Percentiles rank a stretch among this genome's conserved stretches.
phyloP scores from a whole-genome alignment of 2,329 filamentous ascomycete species.

The Ploettnerulaceae sp. region DNA sequence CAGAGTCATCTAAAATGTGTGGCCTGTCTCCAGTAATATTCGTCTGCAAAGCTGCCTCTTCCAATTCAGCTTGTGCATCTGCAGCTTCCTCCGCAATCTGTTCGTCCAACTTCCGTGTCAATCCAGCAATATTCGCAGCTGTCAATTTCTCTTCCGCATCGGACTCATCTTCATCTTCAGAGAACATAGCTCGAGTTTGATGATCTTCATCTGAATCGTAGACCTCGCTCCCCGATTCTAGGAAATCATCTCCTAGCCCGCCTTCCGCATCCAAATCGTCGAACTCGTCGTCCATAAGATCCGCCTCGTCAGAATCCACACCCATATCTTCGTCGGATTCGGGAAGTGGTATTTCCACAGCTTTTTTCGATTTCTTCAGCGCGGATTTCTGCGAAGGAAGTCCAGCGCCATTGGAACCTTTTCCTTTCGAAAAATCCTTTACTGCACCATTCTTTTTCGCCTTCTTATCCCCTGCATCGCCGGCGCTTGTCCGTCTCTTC shows the following conservation, averaged over 20 bases:
- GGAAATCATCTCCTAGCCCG: slow-evolving; percentile 53
- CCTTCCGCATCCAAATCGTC: slow-evolving; percentile 34
- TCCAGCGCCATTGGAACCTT: slow-evolving; percentile 33
- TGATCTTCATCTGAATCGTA: slow-evolving; percentile 51
- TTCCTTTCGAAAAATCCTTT: slow-evolving; percentile 32
- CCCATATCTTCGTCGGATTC: slow-evolving; percentile 39
- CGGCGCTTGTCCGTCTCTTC: slow-evolving; percentile 56
- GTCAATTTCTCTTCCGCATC: slow-evolving; percentile 88
- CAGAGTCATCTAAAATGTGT: slow-evolving; percentile 58
- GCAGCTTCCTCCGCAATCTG: slow-evolving; percentile 73
- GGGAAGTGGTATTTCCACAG: slow-evolving; percentile 40
- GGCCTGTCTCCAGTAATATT: slow-evolving; percentile 81
- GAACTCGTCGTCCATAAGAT: slow-evolving; percentile 42
- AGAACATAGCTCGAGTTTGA: slow-evolving; percentile 71
- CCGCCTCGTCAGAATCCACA: slow-evolving; percentile 43
- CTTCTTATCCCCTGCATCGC: slow-evolving; percentile 42
- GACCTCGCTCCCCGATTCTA: slow-evolving; percentile 39
- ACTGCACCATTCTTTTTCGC: slow-evolving; percentile 35
- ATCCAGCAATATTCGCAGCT: slow-evolving; percentile 90
- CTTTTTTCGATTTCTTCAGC: slow-evolving; percentile 34
- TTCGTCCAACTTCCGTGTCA: slow-evolving; percentile 79
- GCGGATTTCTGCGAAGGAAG: slow-evolving; percentile 34
- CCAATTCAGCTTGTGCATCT: slow-evolving; percentile 78
- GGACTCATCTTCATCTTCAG: slow-evolving; percentile 86
- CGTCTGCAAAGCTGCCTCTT: slow-evolving; percentile 82